These are phyloP conservation scores for Annulohypoxylon moriforme DNA, from an alignment of 495 filamentous ascomycete genomes.

Conservation along the genomic window DNA sequence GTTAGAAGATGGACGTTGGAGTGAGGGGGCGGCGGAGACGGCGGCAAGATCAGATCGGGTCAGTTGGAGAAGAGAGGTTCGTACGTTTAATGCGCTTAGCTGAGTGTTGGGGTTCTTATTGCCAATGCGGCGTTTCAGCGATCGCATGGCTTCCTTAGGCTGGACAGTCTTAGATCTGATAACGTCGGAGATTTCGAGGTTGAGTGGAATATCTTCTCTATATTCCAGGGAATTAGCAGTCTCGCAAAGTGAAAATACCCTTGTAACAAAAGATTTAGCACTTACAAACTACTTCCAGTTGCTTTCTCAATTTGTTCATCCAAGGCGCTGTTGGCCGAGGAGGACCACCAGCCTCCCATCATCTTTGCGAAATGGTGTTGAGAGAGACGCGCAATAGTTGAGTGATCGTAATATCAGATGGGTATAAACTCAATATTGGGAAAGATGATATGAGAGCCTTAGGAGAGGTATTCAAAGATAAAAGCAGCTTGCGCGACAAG, in stretches of 20 bases:
- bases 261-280: constrained; percentile 3
- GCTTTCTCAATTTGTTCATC: constrained; percentile 97
- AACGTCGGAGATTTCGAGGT: constrained; percentile 95
- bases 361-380: constrained; percentile 45
- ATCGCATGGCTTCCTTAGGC: constrained; percentile 97
- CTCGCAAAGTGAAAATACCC: neutral
- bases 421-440: neutral
- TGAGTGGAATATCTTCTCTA: constrained; percentile 95
- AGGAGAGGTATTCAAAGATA: neutral
- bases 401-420: neutral
- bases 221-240: constrained; percentile 28
- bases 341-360: constrained; percentile 94
- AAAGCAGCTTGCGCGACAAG: constrained; percentile 5
- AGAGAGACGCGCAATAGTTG: neutral
- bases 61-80: constrained; percentile 25
- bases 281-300: constrained; percentile 90
- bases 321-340: constrained; percentile 78
- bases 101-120: constrained; percentile 98
- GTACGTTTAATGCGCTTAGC: constrained; percentile 88
- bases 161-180: constrained; percentile 97
- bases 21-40: too few relatives aligned
- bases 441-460: neutral
- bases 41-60: neutral
- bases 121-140: constrained; percentile 90
- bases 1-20: constrained; percentile 22